These are phyloP conservation scores for Didymella keratinophila DNA, from an alignment of 2,329 filamentous ascomycete species.

Conservation along the genomic window DNA sequence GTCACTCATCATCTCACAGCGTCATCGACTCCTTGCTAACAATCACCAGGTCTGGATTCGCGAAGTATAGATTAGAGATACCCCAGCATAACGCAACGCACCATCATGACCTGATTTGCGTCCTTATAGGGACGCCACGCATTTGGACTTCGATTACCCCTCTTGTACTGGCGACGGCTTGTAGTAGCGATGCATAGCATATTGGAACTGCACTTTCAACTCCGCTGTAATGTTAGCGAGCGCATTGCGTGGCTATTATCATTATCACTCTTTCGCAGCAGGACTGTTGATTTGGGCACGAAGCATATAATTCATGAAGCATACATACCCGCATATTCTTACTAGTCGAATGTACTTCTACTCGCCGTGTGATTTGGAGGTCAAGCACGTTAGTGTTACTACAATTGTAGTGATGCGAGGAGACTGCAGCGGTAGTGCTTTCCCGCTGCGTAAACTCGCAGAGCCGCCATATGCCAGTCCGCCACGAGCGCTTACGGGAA, in stretches of 20 bases:
- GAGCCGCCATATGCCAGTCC: constrained; percentile 6
- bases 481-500: constrained; percentile 20
- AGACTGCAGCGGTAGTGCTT: constrained; percentile 14
- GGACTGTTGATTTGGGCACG: constrained; percentile 46
- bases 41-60: constrained; percentile 56
- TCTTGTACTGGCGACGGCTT: constrained; percentile 19
- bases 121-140: constrained; percentile 18
- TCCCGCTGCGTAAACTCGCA: constrained; percentile 14
- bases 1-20: constrained; percentile 44
- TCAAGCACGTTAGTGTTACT: constrained; percentile 5
- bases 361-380: constrained; percentile 7
- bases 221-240: constrained; percentile 47
- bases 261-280: constrained; percentile 43
- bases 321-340: constrained; percentile 2
- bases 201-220: constrained; percentile 20
- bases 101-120: constrained; percentile 27
- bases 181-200: constrained; percentile 24
- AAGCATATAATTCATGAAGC: constrained; percentile 18
- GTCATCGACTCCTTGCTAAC: constrained; percentile 25
- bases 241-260: constrained; percentile 29
- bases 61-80: constrained; percentile 54
- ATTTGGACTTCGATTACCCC: constrained; percentile 23
- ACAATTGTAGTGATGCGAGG: neutral
- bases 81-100: constrained; percentile 43
- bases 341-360: neutral